phyloP scores from a whole-genome alignment of 75 land plant genomes.

The Sequoia sempervirens region DNA sequence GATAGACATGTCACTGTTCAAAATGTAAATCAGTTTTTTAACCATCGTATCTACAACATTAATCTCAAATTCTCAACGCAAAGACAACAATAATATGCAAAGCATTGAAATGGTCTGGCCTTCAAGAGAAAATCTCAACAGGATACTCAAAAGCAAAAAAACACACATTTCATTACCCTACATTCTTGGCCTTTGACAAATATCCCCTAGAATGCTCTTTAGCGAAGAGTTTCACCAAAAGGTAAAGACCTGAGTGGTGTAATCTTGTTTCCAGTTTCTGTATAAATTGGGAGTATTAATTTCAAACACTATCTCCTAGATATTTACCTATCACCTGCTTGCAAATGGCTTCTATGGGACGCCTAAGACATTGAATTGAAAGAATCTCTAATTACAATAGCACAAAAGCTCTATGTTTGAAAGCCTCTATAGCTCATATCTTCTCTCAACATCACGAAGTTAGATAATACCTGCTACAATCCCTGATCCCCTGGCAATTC shows the following conservation, averaged over 20 bases:
- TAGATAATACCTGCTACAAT: neutral
- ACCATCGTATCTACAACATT: too few species aligned
- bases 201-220: neutral
- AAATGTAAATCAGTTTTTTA: neutral
- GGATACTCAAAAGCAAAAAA: too few species aligned
- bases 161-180: neutral
- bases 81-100: too few species aligned
- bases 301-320: neutral
- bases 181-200: neutral
- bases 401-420: neutral
- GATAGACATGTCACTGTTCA: neutral
- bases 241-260: neutral
- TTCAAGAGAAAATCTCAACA: too few species aligned
- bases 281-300: too few species aligned
- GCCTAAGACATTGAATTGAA: neutral
- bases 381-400: neutral
- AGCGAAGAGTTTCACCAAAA: neutral
- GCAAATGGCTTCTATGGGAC: neutral
- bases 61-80: too few species aligned
- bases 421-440: neutral
- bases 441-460: neutral
- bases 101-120: neutral
- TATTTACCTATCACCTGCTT: neutral
- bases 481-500: neutral
- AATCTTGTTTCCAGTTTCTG: neutral